These are phyloP conservation scores for Neurospora terricola DNA, from an alignment of 495 filamentous ascomycete genomes.

Conservation along the genomic window DNA sequence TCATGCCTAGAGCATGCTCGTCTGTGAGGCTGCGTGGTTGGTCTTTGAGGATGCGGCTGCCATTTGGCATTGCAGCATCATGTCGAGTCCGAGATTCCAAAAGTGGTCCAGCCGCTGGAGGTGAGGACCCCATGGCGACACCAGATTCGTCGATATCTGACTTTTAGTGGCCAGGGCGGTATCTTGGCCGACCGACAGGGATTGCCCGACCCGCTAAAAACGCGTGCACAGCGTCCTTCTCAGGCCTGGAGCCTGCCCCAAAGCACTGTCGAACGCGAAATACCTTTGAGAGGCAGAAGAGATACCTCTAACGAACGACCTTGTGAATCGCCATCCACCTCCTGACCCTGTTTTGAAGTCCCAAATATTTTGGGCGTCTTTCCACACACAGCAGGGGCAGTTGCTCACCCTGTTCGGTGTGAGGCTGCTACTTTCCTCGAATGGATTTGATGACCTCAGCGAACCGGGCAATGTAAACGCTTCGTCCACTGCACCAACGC, in stretches of 20 bases:
- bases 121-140: constrained; percentile 21
- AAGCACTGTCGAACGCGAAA: neutral
- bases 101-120: constrained; percentile 6
- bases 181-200: constrained; percentile 27
- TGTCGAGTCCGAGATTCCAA: constrained; percentile 13
- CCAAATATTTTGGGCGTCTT: neutral
- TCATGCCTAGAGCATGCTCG: constrained; percentile 28
- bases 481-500: neutral
- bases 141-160: constrained; percentile 22
- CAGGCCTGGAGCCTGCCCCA: neutral
- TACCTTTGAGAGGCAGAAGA: neutral
- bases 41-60: constrained; percentile 18
- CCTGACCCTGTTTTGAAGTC: neutral
- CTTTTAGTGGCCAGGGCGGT: constrained; percentile 30
- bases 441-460: neutral
- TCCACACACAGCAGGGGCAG: neutral
- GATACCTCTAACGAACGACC: neutral
- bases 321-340: neutral
- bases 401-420: neutral
- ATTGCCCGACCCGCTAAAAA: constrained; percentile 4
- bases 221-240: neutral
- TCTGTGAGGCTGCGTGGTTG: constrained; percentile 16
- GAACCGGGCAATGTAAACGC: neutral
- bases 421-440: neutral
- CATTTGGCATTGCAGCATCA: constrained; percentile 26